Evolutionary conservation across 495 filamentous ascomycete species (phyloP), one percentile per base, ranked within the genome.

Genomic region (Staphylotrichum tortipilum): DNA sequence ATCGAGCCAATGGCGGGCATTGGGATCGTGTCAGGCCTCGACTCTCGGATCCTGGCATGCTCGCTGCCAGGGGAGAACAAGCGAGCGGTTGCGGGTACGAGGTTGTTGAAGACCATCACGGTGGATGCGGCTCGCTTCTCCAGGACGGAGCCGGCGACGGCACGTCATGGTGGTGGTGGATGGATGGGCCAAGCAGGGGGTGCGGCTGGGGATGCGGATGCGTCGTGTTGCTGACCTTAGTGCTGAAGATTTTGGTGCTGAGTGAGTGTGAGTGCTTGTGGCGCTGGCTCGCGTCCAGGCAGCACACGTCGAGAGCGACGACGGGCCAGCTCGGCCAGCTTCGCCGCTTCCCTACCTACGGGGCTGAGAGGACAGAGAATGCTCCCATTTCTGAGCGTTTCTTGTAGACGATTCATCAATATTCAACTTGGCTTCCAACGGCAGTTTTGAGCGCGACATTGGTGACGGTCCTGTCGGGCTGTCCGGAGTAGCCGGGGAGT

Each of bases 1-100:
- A 52, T 41, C 21, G 50, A 35, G 47, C 50, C 50, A 52, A 52
- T 52, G 36, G 17, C 30, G 21, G 29, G 1, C 6, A 4, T 22
- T 7, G 24, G 7, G 15, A 18, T 47, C 23, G 31, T 8, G 47
- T 37, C 23, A 37, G 12, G 26, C 7, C 23, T 21, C n/a, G n/a
- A n/a, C n/a, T n/a, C n/a, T n/a, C n/a, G n/a, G n/a, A n/a, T n/a
- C n/a, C n/a, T n/a, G n/a, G n/a, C n/a, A n/a, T n/a, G n/a, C n/a
- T n/a, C n/a, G n/a, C n/a, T n/a, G n/a, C n/a, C n/a, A n/a, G n/a
- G n/a, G n/a, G n/a, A n/a, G n/a, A n/a, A n/a, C n/a, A n/a, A n/a
- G n/a, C n/a, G n/a, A n/a, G n/a, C n/a, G n/a, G n/a, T n/a, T n/a
- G n/a, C n/a, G n/a, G n/a, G n/a, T n/a, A n/a, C n/a, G n/a, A n/a